A percentile compares a stretch with the other conserved stretches of the same genome.
Conservation (phyloP, 1,284 basidiomycete species). For the Grifola frondosa region DNA sequence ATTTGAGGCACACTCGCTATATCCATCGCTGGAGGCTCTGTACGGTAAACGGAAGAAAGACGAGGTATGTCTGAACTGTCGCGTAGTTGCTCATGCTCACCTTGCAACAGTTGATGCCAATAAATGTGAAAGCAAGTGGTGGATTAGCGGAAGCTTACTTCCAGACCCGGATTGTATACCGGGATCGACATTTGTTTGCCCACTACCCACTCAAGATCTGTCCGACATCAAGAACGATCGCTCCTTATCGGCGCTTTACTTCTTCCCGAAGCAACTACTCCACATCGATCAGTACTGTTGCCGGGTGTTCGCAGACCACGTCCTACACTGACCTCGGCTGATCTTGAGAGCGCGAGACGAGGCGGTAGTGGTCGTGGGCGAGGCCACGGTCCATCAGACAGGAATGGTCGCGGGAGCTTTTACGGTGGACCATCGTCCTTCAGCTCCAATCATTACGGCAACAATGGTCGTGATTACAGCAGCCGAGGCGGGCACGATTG, state of each 20-base stretch:
- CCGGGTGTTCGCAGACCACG: conserved; percentile 68
- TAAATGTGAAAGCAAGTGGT: conserved; percentile 74
- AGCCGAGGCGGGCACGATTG: conserved; percentile 18
- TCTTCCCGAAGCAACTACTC: conserved; percentile 86
- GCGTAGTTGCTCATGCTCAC: conserved; percentile 10
- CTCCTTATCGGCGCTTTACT: conserved; percentile 86
- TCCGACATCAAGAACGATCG: conserved; percentile 86
- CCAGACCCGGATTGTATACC: conserved; percentile 90
- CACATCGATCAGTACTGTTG: conserved; percentile 85
- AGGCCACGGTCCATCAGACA: conserved; percentile 22
- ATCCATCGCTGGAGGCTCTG: conserved; percentile 82
- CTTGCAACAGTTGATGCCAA: conserved; percentile 52
- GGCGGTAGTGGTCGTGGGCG: conserved; percentile 40
- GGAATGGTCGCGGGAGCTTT: conserved; percentile 19
- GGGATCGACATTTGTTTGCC: conserved; percentile 86
- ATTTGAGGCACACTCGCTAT: conserved; percentile 82
- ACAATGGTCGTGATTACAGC: conserved; percentile 18
- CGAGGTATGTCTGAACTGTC: conserved; percentile 55
- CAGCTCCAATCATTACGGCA: conserved; percentile 14
- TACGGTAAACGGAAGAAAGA: conserved; percentile 86
- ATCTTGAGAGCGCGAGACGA: conserved; percentile 66
- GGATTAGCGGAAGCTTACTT: conserved; percentile 79
- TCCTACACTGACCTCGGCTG: conserved; percentile 67
- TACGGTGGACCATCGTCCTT: conserved; percentile 15
- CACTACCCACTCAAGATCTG: conserved; percentile 55